A percentile compares a stretch with the other conserved stretches of the same genome.
Conservation (phyloP, 192 early-diverging fungal genomes). For the Gamsiella multidivaricata region DNA sequence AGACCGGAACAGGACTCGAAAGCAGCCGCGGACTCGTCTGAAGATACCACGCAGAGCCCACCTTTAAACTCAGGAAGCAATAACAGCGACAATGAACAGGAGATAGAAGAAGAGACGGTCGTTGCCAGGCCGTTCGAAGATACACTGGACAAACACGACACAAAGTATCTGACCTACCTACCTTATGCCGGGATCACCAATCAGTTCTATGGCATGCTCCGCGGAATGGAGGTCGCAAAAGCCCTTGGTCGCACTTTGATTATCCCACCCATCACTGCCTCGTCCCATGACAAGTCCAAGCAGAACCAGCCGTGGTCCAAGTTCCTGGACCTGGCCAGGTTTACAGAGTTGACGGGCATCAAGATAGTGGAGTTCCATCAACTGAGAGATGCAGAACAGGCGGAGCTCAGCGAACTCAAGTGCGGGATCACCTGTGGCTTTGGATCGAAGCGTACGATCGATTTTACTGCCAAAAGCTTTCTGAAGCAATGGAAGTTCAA, state of each 20-base stretch:
- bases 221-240: conserved; percentile 48
- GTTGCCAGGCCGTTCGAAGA: conserved; percentile 24
- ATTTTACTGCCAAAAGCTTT: conserved; percentile 52
- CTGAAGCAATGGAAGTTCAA: conserved; percentile 48
- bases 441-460: conserved; percentile 42
- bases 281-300: conserved; percentile 51
- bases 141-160: conserved; percentile 19
- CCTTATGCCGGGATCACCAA: conserved; percentile 54
- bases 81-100: neutral
- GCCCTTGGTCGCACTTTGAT: conserved; percentile 37
- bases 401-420: conserved; percentile 34
- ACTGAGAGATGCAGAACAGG: conserved; percentile 19
- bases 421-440: conserved; percentile 52
- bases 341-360: conserved; percentile 23
- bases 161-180: conserved; percentile 44
- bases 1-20: conserved; percentile 1
- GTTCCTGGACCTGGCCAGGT: conserved; percentile 36
- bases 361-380: conserved; percentile 45
- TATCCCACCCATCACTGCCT: conserved; percentile 53
- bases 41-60: conserved; percentile 17
- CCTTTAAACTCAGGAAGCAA: neutral
- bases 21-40: neutral
- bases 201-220: conserved; percentile 53
- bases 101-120: conserved; percentile 5
- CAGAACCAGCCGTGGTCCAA: conserved; percentile 53